Base-by-base conservation (phyloP, 2,329 filamentous ascomycete genomes). In the Cladosporium sp. region DNA sequence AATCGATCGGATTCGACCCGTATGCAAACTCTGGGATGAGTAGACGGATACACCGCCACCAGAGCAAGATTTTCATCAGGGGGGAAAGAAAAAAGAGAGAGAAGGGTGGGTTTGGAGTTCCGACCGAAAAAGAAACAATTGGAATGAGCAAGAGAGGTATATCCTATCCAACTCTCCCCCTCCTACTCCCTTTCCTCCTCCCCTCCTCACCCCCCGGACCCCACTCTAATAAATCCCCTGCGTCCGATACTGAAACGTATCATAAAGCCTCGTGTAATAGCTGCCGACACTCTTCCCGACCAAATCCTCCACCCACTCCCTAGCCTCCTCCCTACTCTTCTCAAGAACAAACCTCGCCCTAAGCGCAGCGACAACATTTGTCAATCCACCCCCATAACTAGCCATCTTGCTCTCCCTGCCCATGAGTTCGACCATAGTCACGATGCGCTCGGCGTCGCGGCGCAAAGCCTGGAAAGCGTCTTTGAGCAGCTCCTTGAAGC, bases 351-450 rank as follows among this genome's bases (percentile, higher is more conserved):
- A 90, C 25, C 88, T 77, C 59, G 86, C 84, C 29, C 86, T 73
- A 54, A 93, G 70, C 38, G 80, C 81, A 50, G 77, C 78, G 6
- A 85, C 87, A 18, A 85, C 85, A 60, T 85, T 84, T 7, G 75
- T 71, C n/a, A 88, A 78, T 2, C 88, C 88, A 3, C 83, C 84
- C 1, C 83, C 80, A 65, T 86, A 93, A 70, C 88, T 92, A 2
- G 86, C 85, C 88, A 93, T 92, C 62, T 85, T 88, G 53, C 85
- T 89, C 61, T 89, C 83, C 50, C 80, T 79, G 46, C 88, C 88
- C 86, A 92, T 93, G 74, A 93, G 83, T 62, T 85, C 84, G 13
- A 93, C 88, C 3, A 93, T 71, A 67, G 89, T 88, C 52, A 92
- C 84, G 41, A 93, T 82, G 52, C 87, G 82, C 66, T 93, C 88